phyloP scores from a whole-genome alignment of 2,329 filamentous ascomycete genomes.

The Clonostachys rhizophaga region DNA sequence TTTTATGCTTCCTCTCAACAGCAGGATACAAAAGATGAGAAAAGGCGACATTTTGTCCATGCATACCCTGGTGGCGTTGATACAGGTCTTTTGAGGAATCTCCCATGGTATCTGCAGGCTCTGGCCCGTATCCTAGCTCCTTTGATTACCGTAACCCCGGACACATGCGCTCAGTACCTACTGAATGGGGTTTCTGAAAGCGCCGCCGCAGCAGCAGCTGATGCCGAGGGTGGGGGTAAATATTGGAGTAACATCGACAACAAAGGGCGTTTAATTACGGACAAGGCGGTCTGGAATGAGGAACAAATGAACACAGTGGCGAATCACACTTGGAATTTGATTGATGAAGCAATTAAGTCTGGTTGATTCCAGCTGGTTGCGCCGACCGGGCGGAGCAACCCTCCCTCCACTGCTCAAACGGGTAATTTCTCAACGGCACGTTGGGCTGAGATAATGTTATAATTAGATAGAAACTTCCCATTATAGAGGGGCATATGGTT shows the following conservation, averaged over 20 bases:
- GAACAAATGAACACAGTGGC: conserved; percentile 17
- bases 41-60: conserved; percentile 27
- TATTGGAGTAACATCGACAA: conserved; percentile 18
- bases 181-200: conserved; percentile 16
- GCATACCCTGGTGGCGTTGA: conserved; percentile 31
- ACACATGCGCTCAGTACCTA: conserved; percentile 18
- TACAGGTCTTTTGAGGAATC: conserved; percentile 16
- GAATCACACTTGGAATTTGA: conserved; percentile 20
- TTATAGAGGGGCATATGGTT: too few species aligned
- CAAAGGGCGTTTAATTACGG: conserved; percentile 15
- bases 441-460: too few species aligned
- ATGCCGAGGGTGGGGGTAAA: conserved; percentile 8
- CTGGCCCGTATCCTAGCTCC: conserved; percentile 4
- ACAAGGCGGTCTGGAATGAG: conserved; percentile 17
- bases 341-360: conserved; percentile 12
- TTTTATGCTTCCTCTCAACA: conserved; percentile 16
- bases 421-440: too few species aligned
- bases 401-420: too few species aligned
- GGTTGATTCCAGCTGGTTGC: background rate
- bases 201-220: conserved; percentile 2
- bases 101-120: conserved; percentile 23
- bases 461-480: too few species aligned
- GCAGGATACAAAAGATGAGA: conserved; percentile 11
- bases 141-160: conserved; percentile 14
- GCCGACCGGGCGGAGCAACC: too few species aligned